Percentiles rank a stretch among this genome's conserved stretches.
phyloP scores from a whole-genome alignment of 108 stramenopile species.

The Cyclotella kingstonii region DNA sequence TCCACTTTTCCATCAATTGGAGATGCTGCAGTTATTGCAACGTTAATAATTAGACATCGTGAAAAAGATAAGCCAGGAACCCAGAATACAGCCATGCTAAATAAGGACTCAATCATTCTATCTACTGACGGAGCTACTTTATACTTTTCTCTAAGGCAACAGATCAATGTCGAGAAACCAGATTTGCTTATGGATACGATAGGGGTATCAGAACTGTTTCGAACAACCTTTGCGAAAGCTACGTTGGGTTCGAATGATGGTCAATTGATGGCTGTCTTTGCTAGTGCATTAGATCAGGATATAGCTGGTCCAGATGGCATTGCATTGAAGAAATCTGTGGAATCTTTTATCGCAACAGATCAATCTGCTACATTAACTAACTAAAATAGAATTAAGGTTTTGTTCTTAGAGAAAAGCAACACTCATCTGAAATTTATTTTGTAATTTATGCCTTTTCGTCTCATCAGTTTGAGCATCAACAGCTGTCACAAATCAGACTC shows the following conservation, averaged over 20 bases:
- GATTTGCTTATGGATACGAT: conserved; percentile 77
- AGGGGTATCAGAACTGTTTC: conserved; percentile 66
- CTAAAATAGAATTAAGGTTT: conserved; percentile 10
- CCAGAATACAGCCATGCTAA: conserved; percentile 39
- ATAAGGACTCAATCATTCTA: conserved; percentile 37
- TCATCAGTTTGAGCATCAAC: too few relatives aligned
- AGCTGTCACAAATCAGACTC: too few relatives aligned
- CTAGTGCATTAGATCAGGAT: conserved; percentile 76
- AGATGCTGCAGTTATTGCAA: conserved; percentile 64
- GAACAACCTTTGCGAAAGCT: conserved; percentile 76
- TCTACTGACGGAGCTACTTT: conserved; percentile 65
- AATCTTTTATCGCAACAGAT: conserved; percentile 57
- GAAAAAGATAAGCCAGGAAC: conserved; percentile 73
- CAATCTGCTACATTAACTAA: conserved; percentile 35
- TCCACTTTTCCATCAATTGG: conserved; percentile 66
- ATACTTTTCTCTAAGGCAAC: conserved; percentile 54
- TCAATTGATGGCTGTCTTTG: conserved; percentile 76
- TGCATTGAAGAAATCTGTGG: conserved; percentile 57
- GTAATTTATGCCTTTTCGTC: too few relatives aligned
- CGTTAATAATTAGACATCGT: conserved; percentile 57
- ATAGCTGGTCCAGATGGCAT: conserved; percentile 65
- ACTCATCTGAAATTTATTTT: too few relatives aligned
- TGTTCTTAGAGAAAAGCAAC: too few relatives aligned
- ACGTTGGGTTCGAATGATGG: conserved; percentile 69
- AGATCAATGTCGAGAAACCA: conserved; percentile 86